Evolutionary conservation across 306 rosid species (phyloP).

Genomic region (Vachellia collinsii): DNA sequence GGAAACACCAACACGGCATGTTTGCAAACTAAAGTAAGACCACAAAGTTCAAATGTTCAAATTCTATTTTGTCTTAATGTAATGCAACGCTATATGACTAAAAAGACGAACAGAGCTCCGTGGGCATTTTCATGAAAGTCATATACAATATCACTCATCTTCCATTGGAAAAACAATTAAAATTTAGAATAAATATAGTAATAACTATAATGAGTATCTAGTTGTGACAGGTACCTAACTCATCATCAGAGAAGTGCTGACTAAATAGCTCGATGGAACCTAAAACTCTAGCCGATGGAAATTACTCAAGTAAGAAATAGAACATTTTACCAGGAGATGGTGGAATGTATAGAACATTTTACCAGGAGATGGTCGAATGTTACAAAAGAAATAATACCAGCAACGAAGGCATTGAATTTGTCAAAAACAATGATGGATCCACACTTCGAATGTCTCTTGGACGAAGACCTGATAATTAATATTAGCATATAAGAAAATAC

Average conservation of each 20-base stretch:
- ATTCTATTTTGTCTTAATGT: slow-evolving; percentile 6
- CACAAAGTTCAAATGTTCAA: slow-evolving; percentile 30
- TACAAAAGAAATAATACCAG: slow-evolving; percentile 58
- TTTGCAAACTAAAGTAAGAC: neutral
- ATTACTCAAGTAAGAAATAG: slow-evolving; percentile 6
- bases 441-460: slow-evolving; percentile 97
- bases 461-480: slow-evolving; percentile 80
- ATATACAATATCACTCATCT: neutral
- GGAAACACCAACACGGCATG: neutral
- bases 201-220: slow-evolving; percentile 1
- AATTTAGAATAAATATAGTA: neutral
- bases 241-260: slow-evolving; percentile 2
- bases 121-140: slow-evolving; percentile 32
- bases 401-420: slow-evolving; percentile 90
- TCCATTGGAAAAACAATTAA: neutral
- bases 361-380: neutral
- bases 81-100: neutral
- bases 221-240: neutral
- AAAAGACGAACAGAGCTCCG: slow-evolving; percentile 3
- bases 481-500: slow-evolving; percentile 14
- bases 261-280: neutral
- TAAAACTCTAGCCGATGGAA: neutral
- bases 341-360: too few relatives aligned
- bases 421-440: slow-evolving; percentile 96
- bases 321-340: slow-evolving; percentile 1